Evolutionary conservation across 352 stramenopile species (phyloP), one percentile per base, ranked within the genome.

Genomic region (Phytophthora ramorum): DNA sequence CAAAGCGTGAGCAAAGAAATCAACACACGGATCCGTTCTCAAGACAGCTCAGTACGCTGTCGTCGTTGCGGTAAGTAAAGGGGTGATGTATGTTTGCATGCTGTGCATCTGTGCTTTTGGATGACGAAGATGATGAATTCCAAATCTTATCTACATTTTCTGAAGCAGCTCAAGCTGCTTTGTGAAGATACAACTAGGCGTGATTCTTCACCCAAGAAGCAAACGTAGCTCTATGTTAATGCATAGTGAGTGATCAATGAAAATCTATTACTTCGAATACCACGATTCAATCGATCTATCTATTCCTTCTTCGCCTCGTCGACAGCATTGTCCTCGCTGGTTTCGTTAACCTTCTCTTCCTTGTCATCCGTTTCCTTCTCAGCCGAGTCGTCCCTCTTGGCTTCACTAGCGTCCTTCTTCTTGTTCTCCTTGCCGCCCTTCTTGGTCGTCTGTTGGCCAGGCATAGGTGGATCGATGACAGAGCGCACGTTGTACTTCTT

Each of bases 401-500:
- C 12, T 19, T 24, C 55, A 35, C 7, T 45, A 19, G 51, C 41
- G 7, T 60, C 40, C 20, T 67, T 58, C 35, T 52, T 41, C 24
- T 64, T 76, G 34, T 17, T 44, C 17, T 80, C 45, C 24, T 69
- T 60, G 13, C 63, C 38, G 3, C 61, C 24, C 34, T 67, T 63
- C 63, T 82, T 81, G 6, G 51, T 51, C 5, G 52, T 71, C 3
- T 69, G 66, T 34, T 81, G 71, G 16, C 60, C 64, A 17, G 72
- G 68, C 17, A 81, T 69, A 12, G 81, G 83, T 10, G 85, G 83
- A 0, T 92, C 83, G 35, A 93, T 78, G 52, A 92, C 75, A 28
- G 78, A 89, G 28, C 85, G 85, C 57, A 92, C 82, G 59, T 92
- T 94, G 66, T 81, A 94, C 73, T 90, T 89, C 57, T 83, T 84